Evolutionary conservation across 1,139 yeast species (phyloP), one percentile per base, ranked within the genome.

Genomic region (Barnettozyma hawaiiensis): DNA sequence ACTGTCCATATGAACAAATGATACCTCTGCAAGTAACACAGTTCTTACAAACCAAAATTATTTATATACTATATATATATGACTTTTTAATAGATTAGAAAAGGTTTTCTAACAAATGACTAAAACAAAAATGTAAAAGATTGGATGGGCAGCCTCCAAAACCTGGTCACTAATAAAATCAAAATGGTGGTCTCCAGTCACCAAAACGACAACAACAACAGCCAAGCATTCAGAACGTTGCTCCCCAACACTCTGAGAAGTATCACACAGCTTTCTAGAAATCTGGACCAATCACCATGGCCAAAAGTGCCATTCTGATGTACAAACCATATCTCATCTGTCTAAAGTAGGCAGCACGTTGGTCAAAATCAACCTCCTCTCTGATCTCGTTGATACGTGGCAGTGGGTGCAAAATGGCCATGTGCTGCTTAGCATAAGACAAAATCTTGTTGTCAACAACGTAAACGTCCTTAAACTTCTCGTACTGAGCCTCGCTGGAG

Each of bases 321-420:
- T 81, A 94, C 66, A 94, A 75, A 49, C 99, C 99, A 63, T 92
- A 92, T 68, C 94, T 84, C 97, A 92, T 92, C 74, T 90, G 97
- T 78, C 98, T 85, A 75, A 92, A 92, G 73, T 92, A 92, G 48
- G 97, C 97, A 53, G 98, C 97, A 67, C 98, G 85, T 67, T 90
- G 97, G 67, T 94, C 99, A 61, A 90, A 92, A 67, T 94, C 99
- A 58, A 94, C 97, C 71, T 94, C 98, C 69, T 89, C 97, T 61
- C 86, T 84, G 57, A 94, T 90, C 71, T 94, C 99, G 58, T 80
- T 84, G 54, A 87, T 89, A 69, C 99, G 85, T 64, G 99, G 99
- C 59, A 94, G 78, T 65, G 99, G 99, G 66, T 94, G 99, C 95
- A 94, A 84, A 51, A 94, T 85, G 67, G 96, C 89, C 98, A 92